These are phyloP conservation scores for Penicillium dipodomyicola DNA, from an alignment of 495 filamentous ascomycete species.

Conservation along the genomic window DNA sequence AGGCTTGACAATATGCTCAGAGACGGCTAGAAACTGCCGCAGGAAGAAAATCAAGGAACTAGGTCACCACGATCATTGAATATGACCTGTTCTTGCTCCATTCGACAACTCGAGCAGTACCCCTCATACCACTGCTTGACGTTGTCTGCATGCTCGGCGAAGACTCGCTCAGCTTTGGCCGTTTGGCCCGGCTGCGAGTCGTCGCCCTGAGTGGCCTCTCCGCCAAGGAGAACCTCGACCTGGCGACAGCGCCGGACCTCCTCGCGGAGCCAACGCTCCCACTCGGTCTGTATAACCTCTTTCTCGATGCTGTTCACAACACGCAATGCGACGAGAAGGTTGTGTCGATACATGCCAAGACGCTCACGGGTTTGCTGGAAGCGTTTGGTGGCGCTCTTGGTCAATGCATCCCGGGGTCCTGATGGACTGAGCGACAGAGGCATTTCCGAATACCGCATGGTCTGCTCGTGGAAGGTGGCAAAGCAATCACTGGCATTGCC, in stretches of 20 bases:
- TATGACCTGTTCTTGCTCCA: slow-evolving; percentile 49
- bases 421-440: slow-evolving; percentile 35
- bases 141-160: slow-evolving; percentile 44
- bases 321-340: slow-evolving; percentile 85
- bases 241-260: slow-evolving; percentile 68
- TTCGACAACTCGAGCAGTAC: slow-evolving; percentile 72
- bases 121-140: slow-evolving; percentile 63
- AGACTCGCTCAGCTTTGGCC: slow-evolving; percentile 27
- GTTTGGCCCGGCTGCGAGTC: slow-evolving; percentile 25
- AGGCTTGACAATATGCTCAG: slow-evolving; percentile 7
- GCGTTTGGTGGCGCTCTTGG: slow-evolving; percentile 60
- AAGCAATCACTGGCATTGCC: slow-evolving; percentile 45
- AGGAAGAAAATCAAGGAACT: slow-evolving; percentile 20
- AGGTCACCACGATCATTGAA: slow-evolving; percentile 18
- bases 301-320: slow-evolving; percentile 85
- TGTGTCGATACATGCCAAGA: slow-evolving; percentile 83
- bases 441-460: slow-evolving; percentile 31
- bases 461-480: slow-evolving; percentile 45
- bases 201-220: slow-evolving; percentile 29
- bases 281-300: slow-evolving; percentile 81
- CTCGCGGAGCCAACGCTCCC: slow-evolving; percentile 81
- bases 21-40: slow-evolving; percentile 3
- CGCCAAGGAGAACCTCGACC: slow-evolving; percentile 52
- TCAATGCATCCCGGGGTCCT: slow-evolving; percentile 40
- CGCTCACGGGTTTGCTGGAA: slow-evolving; percentile 75